Evolutionary conservation across 2,329 filamentous ascomycete genomes (phyloP).

Genomic region (Ustilaginoidea virens): DNA sequence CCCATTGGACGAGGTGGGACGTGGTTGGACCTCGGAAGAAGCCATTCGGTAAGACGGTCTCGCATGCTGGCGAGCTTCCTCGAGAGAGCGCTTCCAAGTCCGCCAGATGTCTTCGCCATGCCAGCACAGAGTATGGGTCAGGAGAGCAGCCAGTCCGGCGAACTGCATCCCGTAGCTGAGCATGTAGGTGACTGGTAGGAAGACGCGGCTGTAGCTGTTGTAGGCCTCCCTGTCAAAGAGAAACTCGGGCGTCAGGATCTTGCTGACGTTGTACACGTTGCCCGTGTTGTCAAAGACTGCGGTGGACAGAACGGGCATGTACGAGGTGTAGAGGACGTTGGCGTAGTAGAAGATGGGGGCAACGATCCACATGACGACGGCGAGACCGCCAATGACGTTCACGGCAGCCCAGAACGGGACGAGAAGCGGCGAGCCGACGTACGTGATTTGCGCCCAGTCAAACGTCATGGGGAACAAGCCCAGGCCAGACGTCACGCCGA

Average conservation of each 20-base stretch:
- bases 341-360: conserved; percentile 69
- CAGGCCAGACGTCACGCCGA: conserved; percentile 71
- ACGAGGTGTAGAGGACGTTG: conserved; percentile 67
- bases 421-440: conserved; percentile 71
- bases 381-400: conserved; percentile 67
- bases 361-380: conserved; percentile 72
- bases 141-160: conserved; percentile 60
- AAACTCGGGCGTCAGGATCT: conserved; percentile 63
- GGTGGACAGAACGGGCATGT: conserved; percentile 74
- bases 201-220: conserved; percentile 67
- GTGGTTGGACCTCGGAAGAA: conserved; percentile 10
- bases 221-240: conserved; percentile 66
- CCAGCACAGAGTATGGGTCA: conserved; percentile 74
- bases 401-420: conserved; percentile 79
- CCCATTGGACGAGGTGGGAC: conserved; percentile 7
- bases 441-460: conserved; percentile 81
- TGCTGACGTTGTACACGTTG: conserved; percentile 64
- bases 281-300: conserved; percentile 79
- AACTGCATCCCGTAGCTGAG: conserved; percentile 80
- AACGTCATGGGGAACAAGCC: conserved; percentile 77
- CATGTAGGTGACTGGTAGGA: conserved; percentile 75
- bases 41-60: conserved; percentile 39
- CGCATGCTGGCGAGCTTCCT: conserved; percentile 39
- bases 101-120: conserved; percentile 70
- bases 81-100: conserved; percentile 56